These are phyloP conservation scores for Cercophora sp. DNA, from an alignment of 495 filamentous ascomycete species.

Conservation along the genomic window DNA sequence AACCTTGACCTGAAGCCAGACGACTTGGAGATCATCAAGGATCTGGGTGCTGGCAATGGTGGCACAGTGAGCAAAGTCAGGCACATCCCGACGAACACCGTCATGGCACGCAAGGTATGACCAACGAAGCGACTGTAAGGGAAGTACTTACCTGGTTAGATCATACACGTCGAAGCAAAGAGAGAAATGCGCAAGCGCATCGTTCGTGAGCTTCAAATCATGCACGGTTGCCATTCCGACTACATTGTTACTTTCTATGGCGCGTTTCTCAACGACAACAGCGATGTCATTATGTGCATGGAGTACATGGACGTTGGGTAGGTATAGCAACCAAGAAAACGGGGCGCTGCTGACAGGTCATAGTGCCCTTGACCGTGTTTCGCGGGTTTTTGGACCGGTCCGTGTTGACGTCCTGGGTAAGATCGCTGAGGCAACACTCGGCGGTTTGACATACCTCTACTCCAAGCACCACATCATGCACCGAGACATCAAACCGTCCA, in stretches of 20 bases:
- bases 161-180: constrained; percentile 97
- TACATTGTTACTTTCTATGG: constrained; percentile 98
- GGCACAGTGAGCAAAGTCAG: constrained; percentile 97
- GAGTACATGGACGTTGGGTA: constrained; percentile 99
- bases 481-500: constrained; percentile 97
- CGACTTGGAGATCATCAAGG: constrained; percentile 87
- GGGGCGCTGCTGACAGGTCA: constrained; percentile 43
- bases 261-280: constrained; percentile 89
- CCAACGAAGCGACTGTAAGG: background rate
- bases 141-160: constrained; percentile 51
- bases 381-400: constrained; percentile 88
- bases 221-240: constrained; percentile 94
- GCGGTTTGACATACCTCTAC: constrained; percentile 91
- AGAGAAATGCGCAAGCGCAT: constrained; percentile 94
- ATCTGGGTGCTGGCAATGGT: constrained; percentile 93
- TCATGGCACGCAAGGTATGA: constrained; percentile 94
- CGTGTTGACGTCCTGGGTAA: constrained; percentile 99
- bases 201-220: constrained; percentile 91
- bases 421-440: constrained; percentile 94
- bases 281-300: constrained; percentile 99
- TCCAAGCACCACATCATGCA: constrained; percentile 95
- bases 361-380: constrained; percentile 92
- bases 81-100: constrained; percentile 88
- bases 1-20: constrained; percentile 87
- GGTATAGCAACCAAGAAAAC: too few relatives aligned